A percentile compares a stretch with the other conserved stretches of the same genome.
These are phyloP conservation scores for Lactifluus pinguis DNA, from an alignment of 768 basidiomycete species.

Conservation along the genomic window DNA sequence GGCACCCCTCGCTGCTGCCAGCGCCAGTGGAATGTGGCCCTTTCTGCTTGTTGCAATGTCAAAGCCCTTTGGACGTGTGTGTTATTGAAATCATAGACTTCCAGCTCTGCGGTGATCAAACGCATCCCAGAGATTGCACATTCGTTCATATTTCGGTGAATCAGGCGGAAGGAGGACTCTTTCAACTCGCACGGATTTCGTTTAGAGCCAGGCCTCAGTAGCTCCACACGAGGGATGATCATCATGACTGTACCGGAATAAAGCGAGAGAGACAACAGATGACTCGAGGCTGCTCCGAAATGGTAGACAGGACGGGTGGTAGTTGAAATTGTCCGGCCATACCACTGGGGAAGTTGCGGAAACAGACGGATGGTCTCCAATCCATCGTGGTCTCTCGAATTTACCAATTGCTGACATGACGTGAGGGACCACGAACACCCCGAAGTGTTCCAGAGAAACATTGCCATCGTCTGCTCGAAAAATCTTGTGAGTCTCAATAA, in stretches of 20 bases:
- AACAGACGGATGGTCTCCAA: not conserved
- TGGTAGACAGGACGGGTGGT: not conserved
- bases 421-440: not conserved
- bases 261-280: not conserved
- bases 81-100: not conserved
- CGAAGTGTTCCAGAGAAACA: not conserved
- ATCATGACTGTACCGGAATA: not conserved
- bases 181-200: not conserved
- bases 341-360: not conserved
- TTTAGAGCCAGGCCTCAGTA: not conserved
- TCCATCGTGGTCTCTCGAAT: not conserved
- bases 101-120: not conserved
- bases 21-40: not conserved
- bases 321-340: not conserved
- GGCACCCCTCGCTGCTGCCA: not conserved
- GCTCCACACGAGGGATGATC: not conserved
- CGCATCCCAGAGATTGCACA: not conserved
- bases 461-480: not conserved
- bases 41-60: not conserved
- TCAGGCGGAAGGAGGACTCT: not conserved
- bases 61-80: not conserved
- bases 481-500: slow-evolving; percentile 2
- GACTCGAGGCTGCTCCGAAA: not conserved
- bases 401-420: too few species aligned
- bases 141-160: not conserved